These are phyloP conservation scores for Brasenia schreberi DNA, from an alignment of 164 flowering plant species.

Conservation along the genomic window DNA sequence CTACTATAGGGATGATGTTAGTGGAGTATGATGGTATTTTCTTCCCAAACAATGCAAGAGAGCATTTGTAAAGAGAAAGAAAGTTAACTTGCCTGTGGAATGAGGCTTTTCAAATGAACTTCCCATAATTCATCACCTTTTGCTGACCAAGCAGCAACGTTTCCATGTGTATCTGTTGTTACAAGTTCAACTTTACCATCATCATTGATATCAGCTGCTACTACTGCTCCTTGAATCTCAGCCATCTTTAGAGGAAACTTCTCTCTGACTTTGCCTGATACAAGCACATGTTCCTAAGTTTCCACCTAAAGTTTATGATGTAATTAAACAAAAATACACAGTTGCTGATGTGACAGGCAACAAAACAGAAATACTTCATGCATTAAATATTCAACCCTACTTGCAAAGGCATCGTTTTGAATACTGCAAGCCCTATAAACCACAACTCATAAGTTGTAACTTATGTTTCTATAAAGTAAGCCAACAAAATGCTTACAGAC, in stretches of 20 bases:
- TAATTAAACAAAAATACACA: neutral
- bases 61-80: too few species aligned
- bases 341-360: too few species aligned
- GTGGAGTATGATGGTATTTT: too few species aligned
- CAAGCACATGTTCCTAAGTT: neutral
- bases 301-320: neutral
- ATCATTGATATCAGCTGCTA: conserved; percentile 96
- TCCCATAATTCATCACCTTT: conserved; percentile 92
- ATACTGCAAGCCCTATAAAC: too few species aligned
- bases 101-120: conserved; percentile 75
- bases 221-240: conserved; percentile 87
- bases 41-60: too few species aligned
- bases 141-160: conserved; percentile 94
- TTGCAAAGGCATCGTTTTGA: too few species aligned
- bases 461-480: neutral
- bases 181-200: conserved; percentile 95
- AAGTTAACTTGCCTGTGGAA: conserved; percentile 63
- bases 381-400: too few species aligned
- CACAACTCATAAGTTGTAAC: neutral
- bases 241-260: conserved; percentile 99
- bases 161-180: conserved; percentile 90
- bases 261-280: conserved; percentile 70
- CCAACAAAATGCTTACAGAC: neutral
- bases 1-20: too few species aligned
- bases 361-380: too few species aligned